phyloP scores from a whole-genome alignment of 139 green algal species.

The Coccomyxa sp. region DNA sequence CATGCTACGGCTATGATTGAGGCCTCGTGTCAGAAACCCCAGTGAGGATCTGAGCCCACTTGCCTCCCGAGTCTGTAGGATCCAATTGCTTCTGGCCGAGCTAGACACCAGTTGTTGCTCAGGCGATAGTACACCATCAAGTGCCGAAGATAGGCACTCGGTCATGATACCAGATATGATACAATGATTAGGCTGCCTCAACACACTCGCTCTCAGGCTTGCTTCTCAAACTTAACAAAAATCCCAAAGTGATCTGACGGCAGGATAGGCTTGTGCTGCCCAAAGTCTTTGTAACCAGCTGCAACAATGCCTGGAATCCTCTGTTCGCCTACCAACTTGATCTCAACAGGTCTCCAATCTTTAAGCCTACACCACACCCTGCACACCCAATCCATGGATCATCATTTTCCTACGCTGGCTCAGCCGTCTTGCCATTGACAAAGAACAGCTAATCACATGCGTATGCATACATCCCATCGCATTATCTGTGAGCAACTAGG shows the following conservation, averaged over 20 bases:
- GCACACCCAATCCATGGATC: neutral
- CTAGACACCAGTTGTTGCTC: too few species aligned
- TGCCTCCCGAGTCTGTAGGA: too few species aligned
- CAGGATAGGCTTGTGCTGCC: neutral
- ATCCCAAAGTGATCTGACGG: neutral
- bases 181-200: too few species aligned
- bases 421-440: neutral
- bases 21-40: too few species aligned
- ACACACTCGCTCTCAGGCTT: too few species aligned
- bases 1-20: slow-evolving; percentile 2
- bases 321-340: neutral
- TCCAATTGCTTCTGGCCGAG: too few species aligned
- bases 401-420: neutral
- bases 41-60: too few species aligned
- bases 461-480: too few species aligned
- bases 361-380: neutral
- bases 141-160: too few species aligned
- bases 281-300: neutral
- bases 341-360: neutral
- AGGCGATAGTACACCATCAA: too few species aligned
- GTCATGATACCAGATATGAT: too few species aligned
- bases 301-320: neutral
- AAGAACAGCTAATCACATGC: neutral
- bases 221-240: too few species aligned
- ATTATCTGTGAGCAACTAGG: neutral